Percentiles rank a stretch among this genome's conserved stretches.
phyloP scores from a whole-genome alignment of 1,284 basidiomycete species.

The Melampsora abietis-canadensis region DNA sequence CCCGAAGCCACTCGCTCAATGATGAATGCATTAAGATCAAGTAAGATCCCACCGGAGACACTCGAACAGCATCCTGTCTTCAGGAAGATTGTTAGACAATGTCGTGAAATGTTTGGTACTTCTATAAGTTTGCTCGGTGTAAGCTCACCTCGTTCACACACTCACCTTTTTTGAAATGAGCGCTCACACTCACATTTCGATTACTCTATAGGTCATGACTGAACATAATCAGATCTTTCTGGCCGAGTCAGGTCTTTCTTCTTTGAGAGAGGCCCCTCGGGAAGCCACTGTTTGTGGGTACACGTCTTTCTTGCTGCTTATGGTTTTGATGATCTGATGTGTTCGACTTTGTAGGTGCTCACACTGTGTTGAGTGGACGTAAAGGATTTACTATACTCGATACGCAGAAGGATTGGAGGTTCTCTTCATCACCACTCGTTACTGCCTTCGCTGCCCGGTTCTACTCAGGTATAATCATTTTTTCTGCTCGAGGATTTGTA shows the following conservation, averaged over 20 bases:
- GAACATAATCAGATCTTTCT: not conserved
- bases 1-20: not conserved
- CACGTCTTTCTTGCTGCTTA: too few species aligned
- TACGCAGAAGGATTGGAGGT: conserved; percentile 1
- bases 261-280: not conserved
- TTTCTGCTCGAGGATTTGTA: too few species aligned
- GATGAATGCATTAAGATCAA: not conserved
- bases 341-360: not conserved
- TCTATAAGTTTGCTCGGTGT: conserved; percentile 47
- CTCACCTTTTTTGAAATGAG: not conserved
- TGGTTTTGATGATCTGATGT: not conserved
- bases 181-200: not conserved
- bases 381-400: conserved; percentile 10
- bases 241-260: conserved; percentile 12
- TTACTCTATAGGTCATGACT: not conserved
- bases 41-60: conserved; percentile 25
- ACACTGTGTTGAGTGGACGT: not conserved
- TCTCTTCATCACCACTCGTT: not conserved
- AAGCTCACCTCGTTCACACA: not conserved
- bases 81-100: conserved; percentile 48
- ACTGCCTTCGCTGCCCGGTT: not conserved
- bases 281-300: not conserved
- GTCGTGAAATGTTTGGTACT: conserved; percentile 47
- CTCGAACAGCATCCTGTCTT: conserved; percentile 45
- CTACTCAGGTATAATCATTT: not conserved